A percentile compares a stretch with the other conserved stretches of the same genome.
These are phyloP conservation scores for Chaetomiaceae sp. DNA, from an alignment of 2,329 filamentous ascomycete genomes.

Conservation along the genomic window DNA sequence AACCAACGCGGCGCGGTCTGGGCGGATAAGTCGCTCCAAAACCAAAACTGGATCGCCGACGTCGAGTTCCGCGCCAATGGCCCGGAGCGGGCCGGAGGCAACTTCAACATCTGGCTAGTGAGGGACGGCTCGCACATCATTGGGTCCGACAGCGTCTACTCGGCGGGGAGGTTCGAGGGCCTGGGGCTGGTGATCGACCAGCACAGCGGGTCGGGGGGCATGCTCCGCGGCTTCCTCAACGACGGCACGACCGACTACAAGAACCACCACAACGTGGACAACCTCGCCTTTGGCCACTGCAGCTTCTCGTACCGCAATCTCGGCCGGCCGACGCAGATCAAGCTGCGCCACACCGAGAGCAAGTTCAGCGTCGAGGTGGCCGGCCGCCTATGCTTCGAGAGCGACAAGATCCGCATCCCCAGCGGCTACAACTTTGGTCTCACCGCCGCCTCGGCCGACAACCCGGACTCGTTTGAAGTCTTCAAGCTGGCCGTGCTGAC, in stretches of 20 bases:
- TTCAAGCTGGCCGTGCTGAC: constrained; percentile 78
- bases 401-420: constrained; percentile 72
- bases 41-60: constrained; percentile 73
- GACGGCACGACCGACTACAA: constrained; percentile 80
- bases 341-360: constrained; percentile 60
- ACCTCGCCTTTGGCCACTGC: constrained; percentile 89
- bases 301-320: constrained; percentile 87
- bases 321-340: constrained; percentile 75
- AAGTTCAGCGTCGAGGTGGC: constrained; percentile 78
- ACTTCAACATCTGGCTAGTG: constrained; percentile 89
- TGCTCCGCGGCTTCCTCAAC: constrained; percentile 88
- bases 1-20: constrained; percentile 81
- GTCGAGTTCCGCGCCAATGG: constrained; percentile 85
- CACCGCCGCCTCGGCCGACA: constrained; percentile 82
- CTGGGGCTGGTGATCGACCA: constrained; percentile 81
- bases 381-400: constrained; percentile 76
- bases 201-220: constrained; percentile 71
- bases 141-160: constrained; percentile 76
- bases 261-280: constrained; percentile 71
- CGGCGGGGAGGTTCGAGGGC: constrained; percentile 81
- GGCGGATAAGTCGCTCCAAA: constrained; percentile 60
- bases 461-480: constrained; percentile 89
- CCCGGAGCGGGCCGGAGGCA: constrained; percentile 78
- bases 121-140: constrained; percentile 62
- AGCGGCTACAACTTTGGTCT: constrained; percentile 80